phyloP scores from a whole-genome alignment of 352 stramenopile genomes.

The Pythium volutum region DNA sequence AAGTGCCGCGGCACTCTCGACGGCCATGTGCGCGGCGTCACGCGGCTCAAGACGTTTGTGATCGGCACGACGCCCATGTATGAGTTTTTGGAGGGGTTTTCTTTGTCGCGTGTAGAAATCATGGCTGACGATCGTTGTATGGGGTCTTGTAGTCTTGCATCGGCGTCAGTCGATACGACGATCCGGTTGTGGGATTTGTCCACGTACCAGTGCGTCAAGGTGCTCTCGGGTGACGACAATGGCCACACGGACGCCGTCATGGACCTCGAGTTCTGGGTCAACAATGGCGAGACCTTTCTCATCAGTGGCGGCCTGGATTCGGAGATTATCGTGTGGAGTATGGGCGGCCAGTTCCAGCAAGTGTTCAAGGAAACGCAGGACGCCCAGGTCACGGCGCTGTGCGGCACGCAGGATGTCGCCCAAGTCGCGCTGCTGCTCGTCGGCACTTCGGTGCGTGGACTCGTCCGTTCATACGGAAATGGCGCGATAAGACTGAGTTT shows the following conservation, averaged over 20 bases:
- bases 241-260: slow-evolving; percentile 82
- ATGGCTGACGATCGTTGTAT: not conserved
- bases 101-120: not conserved
- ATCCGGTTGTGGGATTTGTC: slow-evolving; percentile 83
- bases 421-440: slow-evolving; percentile 75
- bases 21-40: slow-evolving; percentile 75
- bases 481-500: not conserved
- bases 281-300: slow-evolving; percentile 81
- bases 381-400: slow-evolving; percentile 71
- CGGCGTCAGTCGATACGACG: slow-evolving; percentile 76
- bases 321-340: slow-evolving; percentile 84
- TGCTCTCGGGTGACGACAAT: slow-evolving; percentile 61
- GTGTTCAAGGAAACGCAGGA: slow-evolving; percentile 83
- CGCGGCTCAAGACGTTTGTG: slow-evolving; percentile 79
- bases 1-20: slow-evolving; percentile 74
- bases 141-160: slow-evolving; percentile 53
- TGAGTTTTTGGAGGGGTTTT: not conserved
- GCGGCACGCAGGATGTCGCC: slow-evolving; percentile 56
- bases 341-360: slow-evolving; percentile 72
- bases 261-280: slow-evolving; percentile 87
- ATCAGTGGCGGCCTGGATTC: slow-evolving; percentile 77
- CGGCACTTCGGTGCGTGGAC: slow-evolving; percentile 53
- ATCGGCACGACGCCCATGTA: slow-evolving; percentile 61
- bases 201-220: slow-evolving; percentile 80
- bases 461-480: not conserved